These are phyloP conservation scores for Balamuthia mandrillaris DNA, from an alignment of 208 protist species.

Conservation along the genomic window DNA sequence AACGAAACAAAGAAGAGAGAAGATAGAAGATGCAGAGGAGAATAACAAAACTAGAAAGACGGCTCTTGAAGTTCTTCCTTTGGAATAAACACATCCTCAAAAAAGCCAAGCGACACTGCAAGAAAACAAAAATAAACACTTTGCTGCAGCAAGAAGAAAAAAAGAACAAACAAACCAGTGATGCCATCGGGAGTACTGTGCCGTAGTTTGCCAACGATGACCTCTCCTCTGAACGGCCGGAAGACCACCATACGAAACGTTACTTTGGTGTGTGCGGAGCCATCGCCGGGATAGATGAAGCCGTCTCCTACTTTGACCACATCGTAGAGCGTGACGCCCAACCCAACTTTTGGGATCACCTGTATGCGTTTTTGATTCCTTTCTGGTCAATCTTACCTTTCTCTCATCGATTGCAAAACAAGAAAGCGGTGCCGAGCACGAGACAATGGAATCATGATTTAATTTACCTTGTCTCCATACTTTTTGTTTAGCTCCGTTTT, in stretches of 20 bases:
- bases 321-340: background rate
- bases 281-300: constrained; percentile 18
- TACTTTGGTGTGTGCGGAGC: background rate
- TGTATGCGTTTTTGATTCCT: background rate
- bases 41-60: background rate
- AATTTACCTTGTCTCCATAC: background rate
- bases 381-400: no score
- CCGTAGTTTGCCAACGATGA: background rate
- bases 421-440: no score
- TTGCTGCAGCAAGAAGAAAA: background rate
- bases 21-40: no score
- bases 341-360: constrained; percentile 1
- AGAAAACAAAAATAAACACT: background rate
- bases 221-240: constrained; percentile 24
- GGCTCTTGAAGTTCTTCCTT: background rate
- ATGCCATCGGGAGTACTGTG: background rate
- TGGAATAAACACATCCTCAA: constrained; percentile 34
- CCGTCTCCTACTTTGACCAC: background rate
- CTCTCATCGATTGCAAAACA: no score
- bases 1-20: no score
- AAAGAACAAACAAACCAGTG: background rate
- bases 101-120: constrained; percentile 5
- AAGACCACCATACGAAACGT: constrained; percentile 27
- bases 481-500: background rate
- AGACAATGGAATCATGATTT: no score